Conservation (phyloP, 2,329 filamentous ascomycete species). For the Beauveria scarabaeidicola region DNA sequence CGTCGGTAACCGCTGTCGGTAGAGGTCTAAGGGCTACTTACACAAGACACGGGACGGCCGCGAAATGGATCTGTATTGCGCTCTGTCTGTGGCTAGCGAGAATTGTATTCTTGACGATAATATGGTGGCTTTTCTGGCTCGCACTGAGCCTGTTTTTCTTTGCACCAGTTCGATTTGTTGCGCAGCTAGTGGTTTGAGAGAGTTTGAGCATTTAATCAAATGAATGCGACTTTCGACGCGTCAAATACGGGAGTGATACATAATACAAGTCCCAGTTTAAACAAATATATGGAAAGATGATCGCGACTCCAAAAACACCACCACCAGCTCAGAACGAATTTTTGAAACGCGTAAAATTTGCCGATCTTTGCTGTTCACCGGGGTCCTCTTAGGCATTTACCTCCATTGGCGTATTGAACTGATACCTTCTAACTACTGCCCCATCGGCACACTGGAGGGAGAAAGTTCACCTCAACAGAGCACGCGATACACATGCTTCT, state of each 20-base stretch:
- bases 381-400: no score
- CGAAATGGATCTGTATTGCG: background rate
- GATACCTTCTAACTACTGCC: conserved; percentile 8
- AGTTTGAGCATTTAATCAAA: background rate
- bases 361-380: no score
- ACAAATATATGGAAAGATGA: background rate
- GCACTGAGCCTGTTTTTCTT: background rate
- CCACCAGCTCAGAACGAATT: conserved; percentile 6
- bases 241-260: background rate
- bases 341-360: conserved; percentile 5
- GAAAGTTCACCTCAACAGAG: conserved; percentile 12
- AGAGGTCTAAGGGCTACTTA: background rate
- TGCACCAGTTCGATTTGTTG: background rate
- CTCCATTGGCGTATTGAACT: conserved; percentile 9
- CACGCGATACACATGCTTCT: conserved; percentile 12
- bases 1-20: background rate
- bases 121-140: background rate
- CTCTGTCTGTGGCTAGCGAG: background rate
- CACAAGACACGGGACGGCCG: background rate
- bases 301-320: background rate
- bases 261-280: background rate
- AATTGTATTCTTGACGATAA: background rate
- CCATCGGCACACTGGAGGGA: conserved; percentile 7
- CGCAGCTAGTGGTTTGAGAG: background rate
- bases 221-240: background rate